Evolutionary conservation across 805 yeast species (phyloP).

Genomic region (Cyberlindnera maritima): DNA sequence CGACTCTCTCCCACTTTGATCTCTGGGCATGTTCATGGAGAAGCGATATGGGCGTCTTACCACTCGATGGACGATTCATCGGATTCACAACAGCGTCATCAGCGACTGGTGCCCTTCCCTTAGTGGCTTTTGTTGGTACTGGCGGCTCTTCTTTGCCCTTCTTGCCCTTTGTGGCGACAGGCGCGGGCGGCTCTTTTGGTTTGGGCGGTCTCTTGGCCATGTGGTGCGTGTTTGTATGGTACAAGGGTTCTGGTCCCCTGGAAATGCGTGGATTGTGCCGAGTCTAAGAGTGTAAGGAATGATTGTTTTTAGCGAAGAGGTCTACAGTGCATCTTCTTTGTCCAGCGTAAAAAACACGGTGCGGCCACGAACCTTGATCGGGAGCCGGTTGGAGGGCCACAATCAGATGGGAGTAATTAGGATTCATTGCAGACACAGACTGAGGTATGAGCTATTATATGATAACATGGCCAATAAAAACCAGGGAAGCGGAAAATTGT

Average conservation of each 20-base stretch:
- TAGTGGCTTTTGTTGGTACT: conserved; percentile 3
- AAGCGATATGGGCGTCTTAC: conserved; percentile 84
- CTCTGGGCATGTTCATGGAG: conserved; percentile 86
- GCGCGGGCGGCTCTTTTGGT: conserved; percentile 11
- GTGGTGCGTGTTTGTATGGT: not conserved
- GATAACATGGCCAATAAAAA: no score
- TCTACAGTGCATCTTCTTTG: not conserved
- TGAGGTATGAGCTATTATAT: no score
- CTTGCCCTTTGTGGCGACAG: conserved; percentile 12
- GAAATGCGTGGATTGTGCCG: not conserved
- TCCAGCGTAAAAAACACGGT: not conserved
- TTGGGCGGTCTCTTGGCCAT: conserved; percentile 19
- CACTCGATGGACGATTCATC: conserved; percentile 36
- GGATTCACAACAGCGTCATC: conserved; percentile 13
- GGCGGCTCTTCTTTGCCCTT: conserved; percentile 12
- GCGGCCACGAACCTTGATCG: not conserved
- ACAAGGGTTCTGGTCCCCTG: no score
- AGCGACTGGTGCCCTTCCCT: conserved; percentile 1
- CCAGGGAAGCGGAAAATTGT: no score
- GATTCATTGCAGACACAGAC: no score
- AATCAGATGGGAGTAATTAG: no score
- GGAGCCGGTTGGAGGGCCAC: no score
- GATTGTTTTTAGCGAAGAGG: not conserved
- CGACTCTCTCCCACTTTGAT: conserved; percentile 85
- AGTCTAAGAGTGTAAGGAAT: no score